Evolutionary conservation across 2,329 filamentous ascomycete species (phyloP), one percentile per base, ranked within the genome.

Genomic region (Phyllosticta citriasiana): DNA sequence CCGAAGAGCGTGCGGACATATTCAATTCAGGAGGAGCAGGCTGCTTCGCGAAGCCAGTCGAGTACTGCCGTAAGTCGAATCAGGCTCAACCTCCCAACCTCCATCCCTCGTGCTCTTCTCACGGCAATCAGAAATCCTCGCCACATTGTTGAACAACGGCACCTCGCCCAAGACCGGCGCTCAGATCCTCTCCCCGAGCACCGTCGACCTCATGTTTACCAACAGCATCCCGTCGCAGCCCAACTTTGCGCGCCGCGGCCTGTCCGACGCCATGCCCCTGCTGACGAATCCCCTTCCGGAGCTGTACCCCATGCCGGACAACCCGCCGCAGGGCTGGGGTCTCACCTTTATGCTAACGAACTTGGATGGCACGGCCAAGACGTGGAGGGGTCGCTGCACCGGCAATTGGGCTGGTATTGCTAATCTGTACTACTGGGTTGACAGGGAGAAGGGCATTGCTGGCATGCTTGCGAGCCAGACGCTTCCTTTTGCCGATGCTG

Each of bases 1-100:
- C 77, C 10, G 72, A 78, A 6, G 76, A 83, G 54, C 73, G 75
- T 56, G 71, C 73, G 3, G 62, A 63, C 2, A 70, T 81, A 10
- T 81, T 86, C 69, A 79, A 87, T 68, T 81, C 79, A 53, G 86
- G 83, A 4, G 86, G 86, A 4, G 84, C 78, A 2, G 86, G 86
- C 2, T 74, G 82, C 55, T 88, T 82, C 67, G 80, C 82, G 2
- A 75, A 73, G 63, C 84, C 84, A 0, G 76, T 77, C 8, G 84
- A 88, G 54, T 88, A 86, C 66, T 76, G 77, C 61, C 79, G 84
- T 82, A 72, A 67, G 78, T 72, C 25, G 14, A 30, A 30, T 2
- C 26, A 30, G 2, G 12, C 54, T 1, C 35, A 4, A 54, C 16
- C 8, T 25, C 53, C 65, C 63, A 26, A 69, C 66, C 4, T 24